Conservation (phyloP, 2,329 filamentous ascomycete species). For the Curvularia lunata region DNA sequence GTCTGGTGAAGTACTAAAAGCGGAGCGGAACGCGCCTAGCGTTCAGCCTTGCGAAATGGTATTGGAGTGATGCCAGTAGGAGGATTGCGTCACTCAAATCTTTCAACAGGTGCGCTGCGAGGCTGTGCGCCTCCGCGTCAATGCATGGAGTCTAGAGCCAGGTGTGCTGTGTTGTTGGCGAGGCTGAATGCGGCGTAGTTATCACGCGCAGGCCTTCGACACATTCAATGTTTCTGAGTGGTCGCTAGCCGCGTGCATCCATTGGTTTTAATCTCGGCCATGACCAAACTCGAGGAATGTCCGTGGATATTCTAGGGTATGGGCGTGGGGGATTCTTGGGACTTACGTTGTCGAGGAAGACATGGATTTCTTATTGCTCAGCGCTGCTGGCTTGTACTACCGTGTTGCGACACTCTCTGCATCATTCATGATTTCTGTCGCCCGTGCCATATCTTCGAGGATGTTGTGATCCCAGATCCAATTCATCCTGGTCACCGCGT, state of each 20-base stretch:
- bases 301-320: neutral
- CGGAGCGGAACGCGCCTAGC: neutral
- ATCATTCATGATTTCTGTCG: constrained; percentile 13
- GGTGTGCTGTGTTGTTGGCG: neutral
- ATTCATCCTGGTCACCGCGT: constrained; percentile 40
- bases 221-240: neutral
- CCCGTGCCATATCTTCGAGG: constrained; percentile 38
- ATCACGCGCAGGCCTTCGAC: neutral
- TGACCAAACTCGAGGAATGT: neutral
- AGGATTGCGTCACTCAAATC: constrained; percentile 1
- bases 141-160: constrained; percentile 2
- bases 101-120: neutral
- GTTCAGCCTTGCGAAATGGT: neutral
- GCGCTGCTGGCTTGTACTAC: neutral
- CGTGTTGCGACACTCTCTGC: neutral
- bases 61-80: neutral
- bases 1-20: neutral
- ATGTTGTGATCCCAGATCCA: constrained; percentile 53
- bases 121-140: neutral
- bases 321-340: neutral
- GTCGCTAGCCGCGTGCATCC: neutral
- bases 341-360: neutral
- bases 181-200: constrained; percentile 7
- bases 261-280: neutral
- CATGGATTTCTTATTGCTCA: neutral